These are phyloP conservation scores for Leonotis leonurus DNA, from an alignment of 257 asterid genomes.

Conservation along the genomic window DNA sequence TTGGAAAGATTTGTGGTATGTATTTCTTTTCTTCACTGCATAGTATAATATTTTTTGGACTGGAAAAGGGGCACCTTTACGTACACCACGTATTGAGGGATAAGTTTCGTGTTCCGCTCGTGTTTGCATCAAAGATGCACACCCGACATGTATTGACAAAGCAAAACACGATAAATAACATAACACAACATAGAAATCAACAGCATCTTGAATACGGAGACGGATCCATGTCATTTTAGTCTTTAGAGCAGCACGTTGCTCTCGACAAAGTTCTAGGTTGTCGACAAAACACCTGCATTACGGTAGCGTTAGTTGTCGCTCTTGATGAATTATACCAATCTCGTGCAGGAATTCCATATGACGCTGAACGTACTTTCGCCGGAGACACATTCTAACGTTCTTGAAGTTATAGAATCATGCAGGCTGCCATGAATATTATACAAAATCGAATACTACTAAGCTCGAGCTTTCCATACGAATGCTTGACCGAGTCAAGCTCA, in stretches of 20 bases:
- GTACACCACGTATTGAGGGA: too few species aligned
- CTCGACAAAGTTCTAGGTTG: background rate
- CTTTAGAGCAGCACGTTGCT: too few species aligned
- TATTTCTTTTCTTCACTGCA: background rate
- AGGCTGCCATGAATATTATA: slow-evolving; percentile 34
- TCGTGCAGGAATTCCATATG: slow-evolving; percentile 70
- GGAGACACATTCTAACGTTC: slow-evolving; percentile 60
- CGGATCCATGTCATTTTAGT: too few species aligned
- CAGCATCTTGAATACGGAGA: too few species aligned
- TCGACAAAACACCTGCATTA: background rate
- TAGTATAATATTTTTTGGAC: background rate
- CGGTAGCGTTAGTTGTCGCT: background rate
- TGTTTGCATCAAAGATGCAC: background rate
- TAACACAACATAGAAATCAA: background rate
- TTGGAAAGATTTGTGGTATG: slow-evolving; percentile 97
- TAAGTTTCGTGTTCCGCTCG: background rate
- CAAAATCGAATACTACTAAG: background rate
- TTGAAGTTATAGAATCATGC: slow-evolving; percentile 82
- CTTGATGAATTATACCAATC: background rate
- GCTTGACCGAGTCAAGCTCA: too few species aligned
- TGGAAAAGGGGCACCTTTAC: too few species aligned
- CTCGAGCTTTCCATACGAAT: too few species aligned
- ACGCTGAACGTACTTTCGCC: slow-evolving; percentile 66
- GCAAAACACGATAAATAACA: background rate
- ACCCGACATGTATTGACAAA: background rate